Percentiles rank a stretch among this genome's conserved stretches.
These are phyloP conservation scores for Fusarium virguliforme DNA, from an alignment of 2,329 filamentous ascomycete species.

Conservation along the genomic window DNA sequence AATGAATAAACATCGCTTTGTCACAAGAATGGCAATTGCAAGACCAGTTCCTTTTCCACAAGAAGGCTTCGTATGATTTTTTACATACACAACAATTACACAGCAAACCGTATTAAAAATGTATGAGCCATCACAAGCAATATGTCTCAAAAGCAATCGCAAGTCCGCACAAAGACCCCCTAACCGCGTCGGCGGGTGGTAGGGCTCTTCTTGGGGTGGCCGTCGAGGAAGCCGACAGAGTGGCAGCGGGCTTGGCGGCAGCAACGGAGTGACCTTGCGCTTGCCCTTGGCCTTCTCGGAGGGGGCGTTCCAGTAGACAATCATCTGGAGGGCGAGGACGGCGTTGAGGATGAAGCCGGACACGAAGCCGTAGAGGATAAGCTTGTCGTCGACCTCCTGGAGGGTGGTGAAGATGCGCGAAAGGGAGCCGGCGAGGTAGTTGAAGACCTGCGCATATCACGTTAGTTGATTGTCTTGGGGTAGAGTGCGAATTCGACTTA, in stretches of 20 bases:
- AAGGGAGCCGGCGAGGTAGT: constrained; percentile 93
- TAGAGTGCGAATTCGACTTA: constrained; percentile 64
- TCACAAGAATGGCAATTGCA: neutral
- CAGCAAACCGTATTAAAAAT: constrained; percentile 22
- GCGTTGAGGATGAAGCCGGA: constrained; percentile 92
- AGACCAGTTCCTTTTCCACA: neutral
- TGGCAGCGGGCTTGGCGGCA: constrained; percentile 52
- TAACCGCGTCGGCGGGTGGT: constrained; percentile 64
- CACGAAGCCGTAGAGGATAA: constrained; percentile 95
- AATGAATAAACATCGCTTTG: neutral
- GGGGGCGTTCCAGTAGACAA: constrained; percentile 93
- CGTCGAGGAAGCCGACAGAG: constrained; percentile 44
- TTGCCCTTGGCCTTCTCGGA: constrained; percentile 64
- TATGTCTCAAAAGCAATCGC: constrained; percentile 38
- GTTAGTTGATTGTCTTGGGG: neutral
- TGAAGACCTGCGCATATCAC: constrained; percentile 82
- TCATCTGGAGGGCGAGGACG: constrained; percentile 89
- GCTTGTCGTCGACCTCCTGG: constrained; percentile 96
- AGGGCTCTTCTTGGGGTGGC: constrained; percentile 60
- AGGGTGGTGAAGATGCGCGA: constrained; percentile 97
- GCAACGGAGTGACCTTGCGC: constrained; percentile 55
- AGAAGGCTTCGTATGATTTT: neutral
- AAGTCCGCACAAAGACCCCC: constrained; percentile 40
- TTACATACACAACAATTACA: neutral
- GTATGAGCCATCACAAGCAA: constrained; percentile 33